Conservation (phyloP, 2,329 filamentous ascomycete genomes). For the Clonostachys sp. region DNA sequence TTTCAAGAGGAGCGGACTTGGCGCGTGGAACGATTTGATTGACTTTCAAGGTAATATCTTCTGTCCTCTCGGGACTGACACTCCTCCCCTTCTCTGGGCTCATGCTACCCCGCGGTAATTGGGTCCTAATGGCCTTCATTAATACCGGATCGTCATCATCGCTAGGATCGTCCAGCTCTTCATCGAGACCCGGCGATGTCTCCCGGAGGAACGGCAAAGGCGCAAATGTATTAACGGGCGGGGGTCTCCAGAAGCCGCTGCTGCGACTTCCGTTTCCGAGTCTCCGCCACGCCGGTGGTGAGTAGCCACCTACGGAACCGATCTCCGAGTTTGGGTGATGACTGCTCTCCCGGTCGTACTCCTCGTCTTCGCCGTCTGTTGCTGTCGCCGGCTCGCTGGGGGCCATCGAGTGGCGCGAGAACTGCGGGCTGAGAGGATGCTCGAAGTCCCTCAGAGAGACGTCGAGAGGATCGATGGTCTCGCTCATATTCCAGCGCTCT, state of each 20-base stretch:
- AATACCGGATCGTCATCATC: slow-evolving; percentile 35
- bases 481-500: slow-evolving; percentile 15
- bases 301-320: slow-evolving; percentile 51
- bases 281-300: slow-evolving; percentile 56
- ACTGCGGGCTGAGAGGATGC: slow-evolving; percentile 33
- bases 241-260: slow-evolving; percentile 48
- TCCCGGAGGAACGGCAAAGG: slow-evolving; percentile 11
- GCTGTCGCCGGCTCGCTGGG: slow-evolving; percentile 24
- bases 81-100: slow-evolving; percentile 48
- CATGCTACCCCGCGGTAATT: slow-evolving; percentile 48
- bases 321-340: slow-evolving; percentile 37
- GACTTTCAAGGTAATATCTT: slow-evolving; percentile 23
- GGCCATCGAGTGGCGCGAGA: slow-evolving; percentile 21
- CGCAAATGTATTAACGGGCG: slow-evolving; percentile 45
- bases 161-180: slow-evolving; percentile 23
- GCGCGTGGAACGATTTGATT: slow-evolving; percentile 20
- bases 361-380: slow-evolving; percentile 2
- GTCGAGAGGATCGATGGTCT: slow-evolving; percentile 33
- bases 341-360: slow-evolving; percentile 12
- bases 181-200: slow-evolving; percentile 15
- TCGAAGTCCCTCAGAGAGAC: slow-evolving; percentile 52
- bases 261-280: slow-evolving; percentile 55
- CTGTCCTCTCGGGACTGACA: slow-evolving; percentile 40
- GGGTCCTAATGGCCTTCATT: slow-evolving; percentile 47
- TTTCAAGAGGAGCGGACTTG: slow-evolving; percentile 15